These are phyloP conservation scores for Mollisiaceae sp. DNA, from an alignment of 2,329 filamentous ascomycete genomes.

Conservation along the genomic window DNA sequence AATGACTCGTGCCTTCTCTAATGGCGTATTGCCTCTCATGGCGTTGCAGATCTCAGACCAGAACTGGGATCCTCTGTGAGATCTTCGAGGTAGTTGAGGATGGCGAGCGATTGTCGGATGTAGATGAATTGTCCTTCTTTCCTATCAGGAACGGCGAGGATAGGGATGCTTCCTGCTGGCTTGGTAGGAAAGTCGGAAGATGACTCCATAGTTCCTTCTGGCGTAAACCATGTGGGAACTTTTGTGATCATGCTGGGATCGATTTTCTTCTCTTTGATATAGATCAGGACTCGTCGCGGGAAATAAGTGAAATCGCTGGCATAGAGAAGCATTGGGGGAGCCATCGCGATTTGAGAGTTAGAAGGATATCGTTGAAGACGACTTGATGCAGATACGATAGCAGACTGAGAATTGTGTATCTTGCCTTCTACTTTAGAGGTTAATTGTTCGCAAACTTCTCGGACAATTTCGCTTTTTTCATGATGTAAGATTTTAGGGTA, in stretches of 20 bases:
- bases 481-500: not conserved
- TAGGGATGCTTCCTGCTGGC: not conserved
- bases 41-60: not conserved
- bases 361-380: not conserved
- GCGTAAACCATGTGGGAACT: not conserved
- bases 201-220: not conserved
- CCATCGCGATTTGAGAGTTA: not conserved
- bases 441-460: not conserved
- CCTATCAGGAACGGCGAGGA: not conserved
- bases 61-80: not conserved
- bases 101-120: not conserved
- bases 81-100: not conserved
- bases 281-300: not conserved
- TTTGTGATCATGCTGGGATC: not conserved
- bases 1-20: not conserved
- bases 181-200: not conserved
- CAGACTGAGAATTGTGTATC: not conserved
- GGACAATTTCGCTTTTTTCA: not conserved
- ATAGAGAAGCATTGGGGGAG: conserved; percentile 1
- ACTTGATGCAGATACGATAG: not conserved
- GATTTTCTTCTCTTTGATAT: not conserved
- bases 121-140: not conserved
- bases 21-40: not conserved
- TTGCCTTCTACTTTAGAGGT: not conserved
- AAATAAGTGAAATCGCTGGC: not conserved